Evolutionary conservation across 257 asterid species (phyloP), one percentile per base, ranked within the genome.

Genomic region (Nyctanthes arbortristis): DNA sequence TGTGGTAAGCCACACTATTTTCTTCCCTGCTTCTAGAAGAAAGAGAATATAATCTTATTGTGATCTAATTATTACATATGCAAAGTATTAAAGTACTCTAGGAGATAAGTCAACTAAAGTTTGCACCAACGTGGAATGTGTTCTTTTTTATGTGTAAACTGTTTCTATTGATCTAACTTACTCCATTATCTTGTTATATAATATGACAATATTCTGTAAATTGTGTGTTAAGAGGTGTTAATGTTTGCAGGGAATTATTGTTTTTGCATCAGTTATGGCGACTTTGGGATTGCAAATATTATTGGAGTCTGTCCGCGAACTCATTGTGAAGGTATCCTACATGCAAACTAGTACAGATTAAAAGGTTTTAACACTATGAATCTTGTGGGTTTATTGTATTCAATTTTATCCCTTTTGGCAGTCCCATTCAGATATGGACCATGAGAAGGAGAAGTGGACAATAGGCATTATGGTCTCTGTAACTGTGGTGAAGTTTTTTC

Each of bases 181-280:
- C 22, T 18, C 40, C 29, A 40, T 59, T 60, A 31, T 16, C 4
- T 29, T 60, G 22, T 39, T 43, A 39, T 47, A 6, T 20, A 22
- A 68, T 45, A 16, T 68, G 39, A 18, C 34, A 20, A 7, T 33
- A 16, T n/a, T 27, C 13, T n/a, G 27, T 28, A 35, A 28, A n/a
- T 16, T 60, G 13, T 37, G 11, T 5, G 11, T n/a, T 43, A 57
- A 57, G 8, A 7, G 16, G 30, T 28, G 60, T 14, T 30, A 25
- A 54, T 67, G 14, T 75, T 77, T 68, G 27, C 91, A 93, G 97
- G 97, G 98, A 45, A 89, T 93, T 45, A 88, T 93, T 62, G 96
- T 88, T 40, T 93, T 93, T 76, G 97, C 98, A 56, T 90, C 98
- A 30, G 89, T 88, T 24, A 93, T 93, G 97, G 97, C 97, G 28